phyloP scores from a whole-genome alignment of 192 early-diverging fungal species.

The Funneliformis mosseae region DNA sequence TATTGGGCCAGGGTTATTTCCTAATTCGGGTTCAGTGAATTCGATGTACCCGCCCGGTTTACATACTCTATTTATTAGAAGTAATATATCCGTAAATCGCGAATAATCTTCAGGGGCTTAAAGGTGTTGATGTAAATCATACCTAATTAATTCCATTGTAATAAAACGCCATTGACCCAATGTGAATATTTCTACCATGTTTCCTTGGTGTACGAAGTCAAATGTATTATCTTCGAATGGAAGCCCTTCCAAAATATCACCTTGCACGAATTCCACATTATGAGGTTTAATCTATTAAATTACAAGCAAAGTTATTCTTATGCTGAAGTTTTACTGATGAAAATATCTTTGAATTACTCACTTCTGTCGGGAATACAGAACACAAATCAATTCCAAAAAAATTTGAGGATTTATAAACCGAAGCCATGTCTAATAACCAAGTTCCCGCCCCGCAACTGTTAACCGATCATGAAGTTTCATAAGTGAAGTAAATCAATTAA shows the following conservation, averaged over 20 bases:
- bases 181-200: background rate
- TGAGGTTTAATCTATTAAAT: background rate
- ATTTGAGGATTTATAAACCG: background rate
- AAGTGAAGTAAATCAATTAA: no score
- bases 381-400: background rate
- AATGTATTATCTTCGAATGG: conserved; percentile 1
- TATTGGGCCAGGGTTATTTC: background rate
- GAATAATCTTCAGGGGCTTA: background rate
- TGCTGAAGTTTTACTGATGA: no score
- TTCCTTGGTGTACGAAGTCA: background rate
- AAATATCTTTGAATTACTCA: background rate
- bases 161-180: background rate
- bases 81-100: background rate
- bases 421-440: background rate
- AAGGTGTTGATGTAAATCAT: background rate
- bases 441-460: background rate
- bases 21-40: background rate
- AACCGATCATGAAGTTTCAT: no score
- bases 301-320: no score
- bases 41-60: background rate
- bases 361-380: background rate
- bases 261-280: conserved; percentile 6
- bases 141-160: background rate
- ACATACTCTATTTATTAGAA: background rate
- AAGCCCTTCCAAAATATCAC: background rate